Evolutionary conservation across 2,329 filamentous ascomycete species (phyloP).

Genomic region (Aspergillus phoenicis): DNA sequence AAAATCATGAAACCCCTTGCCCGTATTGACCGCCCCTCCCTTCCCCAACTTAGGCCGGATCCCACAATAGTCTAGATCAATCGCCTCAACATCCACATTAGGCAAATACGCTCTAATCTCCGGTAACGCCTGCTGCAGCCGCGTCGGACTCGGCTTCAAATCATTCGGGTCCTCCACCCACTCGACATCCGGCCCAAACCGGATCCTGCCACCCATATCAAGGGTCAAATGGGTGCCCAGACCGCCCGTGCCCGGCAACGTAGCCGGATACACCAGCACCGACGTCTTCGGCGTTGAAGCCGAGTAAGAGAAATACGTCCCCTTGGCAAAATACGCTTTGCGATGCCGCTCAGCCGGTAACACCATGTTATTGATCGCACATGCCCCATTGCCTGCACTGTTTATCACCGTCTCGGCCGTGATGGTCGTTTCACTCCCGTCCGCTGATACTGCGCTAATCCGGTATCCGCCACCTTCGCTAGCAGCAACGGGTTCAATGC

Average conservation of each 20-base stretch:
- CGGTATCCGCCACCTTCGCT: slow-evolving; percentile 65
- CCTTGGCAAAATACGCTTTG: slow-evolving; percentile 82
- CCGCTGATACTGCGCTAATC: slow-evolving; percentile 55
- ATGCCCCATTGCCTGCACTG: slow-evolving; percentile 78
- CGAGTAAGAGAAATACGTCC: slow-evolving; percentile 88
- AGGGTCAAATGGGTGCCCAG: slow-evolving; percentile 95
- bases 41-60: slow-evolving; percentile 81
- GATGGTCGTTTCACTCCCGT: slow-evolving; percentile 54
- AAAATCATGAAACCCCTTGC: slow-evolving; percentile 79
- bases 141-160: slow-evolving; percentile 65
- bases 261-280: slow-evolving; percentile 85
- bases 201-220: slow-evolving; percentile 78
- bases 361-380: slow-evolving; percentile 79
- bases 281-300: slow-evolving; percentile 64
- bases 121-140: slow-evolving; percentile 67
- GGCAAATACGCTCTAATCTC: slow-evolving; percentile 83
- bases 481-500: slow-evolving; percentile 54
- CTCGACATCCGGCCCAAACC: slow-evolving; percentile 93
- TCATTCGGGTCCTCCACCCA: slow-evolving; percentile 77
- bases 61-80: slow-evolving; percentile 84
- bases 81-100: slow-evolving; percentile 63
- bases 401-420: slow-evolving; percentile 80
- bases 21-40: slow-evolving; percentile 57
- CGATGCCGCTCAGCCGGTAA: slow-evolving; percentile 55
- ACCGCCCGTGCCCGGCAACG: slow-evolving; percentile 77